These are phyloP conservation scores for Acanthamoeba royreba DNA, from an alignment of 208 protist species.

Conservation along the genomic window DNA sequence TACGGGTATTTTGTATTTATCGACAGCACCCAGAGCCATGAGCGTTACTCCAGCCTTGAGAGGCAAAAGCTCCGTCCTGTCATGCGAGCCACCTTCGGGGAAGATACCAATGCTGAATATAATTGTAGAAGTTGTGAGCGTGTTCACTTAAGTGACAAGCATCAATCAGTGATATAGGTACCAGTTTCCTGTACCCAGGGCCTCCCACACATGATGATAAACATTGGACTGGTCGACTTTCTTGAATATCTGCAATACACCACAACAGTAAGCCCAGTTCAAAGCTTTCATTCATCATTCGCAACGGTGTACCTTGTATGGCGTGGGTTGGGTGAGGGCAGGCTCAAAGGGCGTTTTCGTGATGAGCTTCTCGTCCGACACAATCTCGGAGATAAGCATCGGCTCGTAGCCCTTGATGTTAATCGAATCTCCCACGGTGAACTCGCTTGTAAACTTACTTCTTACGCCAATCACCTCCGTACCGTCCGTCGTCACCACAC, in stretches of 20 bases:
- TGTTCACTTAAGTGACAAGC: too few relatives aligned
- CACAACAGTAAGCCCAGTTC: too few relatives aligned
- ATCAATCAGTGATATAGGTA: too few relatives aligned
- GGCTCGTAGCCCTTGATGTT: conserved; percentile 75
- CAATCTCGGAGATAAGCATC: conserved; percentile 82
- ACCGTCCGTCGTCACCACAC: conserved; percentile 73
- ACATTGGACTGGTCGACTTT: conserved; percentile 90
- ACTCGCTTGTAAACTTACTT: conserved; percentile 79
- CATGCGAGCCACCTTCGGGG: conserved; percentile 94
- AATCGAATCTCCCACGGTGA: conserved; percentile 83
- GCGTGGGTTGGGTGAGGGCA: not conserved
- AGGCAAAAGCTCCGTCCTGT: conserved; percentile 90
- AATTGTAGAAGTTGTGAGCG: conserved; percentile 24
- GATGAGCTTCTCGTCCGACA: conserved; percentile 65
- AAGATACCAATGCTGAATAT: conserved; percentile 91
- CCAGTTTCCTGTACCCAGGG: conserved; percentile 70
- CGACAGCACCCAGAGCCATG: conserved; percentile 86
- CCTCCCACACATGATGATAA: conserved; percentile 89
- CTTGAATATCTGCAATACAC: conserved; percentile 71
- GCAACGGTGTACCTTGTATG: conserved; percentile 18
- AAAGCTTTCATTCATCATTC: too few relatives aligned
- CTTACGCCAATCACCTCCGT: conserved; percentile 76
- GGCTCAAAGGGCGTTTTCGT: conserved; percentile 69
- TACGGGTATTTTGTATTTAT: conserved; percentile 83
- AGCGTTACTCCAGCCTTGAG: conserved; percentile 92